A percentile compares a stretch with the other conserved stretches of the same genome.
Evolutionary conservation across 2,329 filamentous ascomycete species (phyloP).

Genomic region (Nakataea oryzae): DNA sequence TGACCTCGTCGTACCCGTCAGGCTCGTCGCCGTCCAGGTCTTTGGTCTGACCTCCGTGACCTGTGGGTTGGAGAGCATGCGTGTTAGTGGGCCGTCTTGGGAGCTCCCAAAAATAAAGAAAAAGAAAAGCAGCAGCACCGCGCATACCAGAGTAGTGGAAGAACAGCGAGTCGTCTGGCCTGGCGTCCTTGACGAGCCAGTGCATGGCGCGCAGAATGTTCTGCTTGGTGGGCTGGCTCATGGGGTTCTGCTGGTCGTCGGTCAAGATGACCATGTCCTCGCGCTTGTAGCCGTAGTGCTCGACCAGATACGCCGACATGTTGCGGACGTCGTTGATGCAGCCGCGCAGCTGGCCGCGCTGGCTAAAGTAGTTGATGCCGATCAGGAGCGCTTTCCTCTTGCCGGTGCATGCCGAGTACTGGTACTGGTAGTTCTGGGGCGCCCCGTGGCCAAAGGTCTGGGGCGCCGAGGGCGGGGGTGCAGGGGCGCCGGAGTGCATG

Average conservation of each 20-base stretch:
- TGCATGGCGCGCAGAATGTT: conserved; percentile 96
- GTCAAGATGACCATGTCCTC: conserved; percentile 97
- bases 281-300: conserved; percentile 83
- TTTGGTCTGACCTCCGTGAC: conserved; percentile 72
- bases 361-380: conserved; percentile 94
- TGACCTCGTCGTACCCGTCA: conserved; percentile 74
- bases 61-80: conserved; percentile 24
- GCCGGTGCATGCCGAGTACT: conserved; percentile 87
- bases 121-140: neutral
- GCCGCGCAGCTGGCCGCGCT: conserved; percentile 79
- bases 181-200: conserved; percentile 91
- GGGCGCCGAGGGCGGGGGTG: conserved; percentile 54
- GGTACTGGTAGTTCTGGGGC: conserved; percentile 70
- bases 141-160: conserved; percentile 86
- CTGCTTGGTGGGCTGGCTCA: conserved; percentile 93
- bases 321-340: conserved; percentile 98
- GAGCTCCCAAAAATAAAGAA: neutral
- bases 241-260: conserved; percentile 92
- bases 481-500: conserved; percentile 47
- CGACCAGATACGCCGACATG: conserved; percentile 84
- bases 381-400: conserved; percentile 82
- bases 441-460: conserved; percentile 74
- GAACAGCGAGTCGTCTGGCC: conserved; percentile 87
- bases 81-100: neutral
- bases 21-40: conserved; percentile 73